A percentile compares a stretch with the other conserved stretches of the same genome.
Evolutionary conservation across 176 grass and related monocot genomes (phyloP).

Genomic region (Cocos nucifera): DNA sequence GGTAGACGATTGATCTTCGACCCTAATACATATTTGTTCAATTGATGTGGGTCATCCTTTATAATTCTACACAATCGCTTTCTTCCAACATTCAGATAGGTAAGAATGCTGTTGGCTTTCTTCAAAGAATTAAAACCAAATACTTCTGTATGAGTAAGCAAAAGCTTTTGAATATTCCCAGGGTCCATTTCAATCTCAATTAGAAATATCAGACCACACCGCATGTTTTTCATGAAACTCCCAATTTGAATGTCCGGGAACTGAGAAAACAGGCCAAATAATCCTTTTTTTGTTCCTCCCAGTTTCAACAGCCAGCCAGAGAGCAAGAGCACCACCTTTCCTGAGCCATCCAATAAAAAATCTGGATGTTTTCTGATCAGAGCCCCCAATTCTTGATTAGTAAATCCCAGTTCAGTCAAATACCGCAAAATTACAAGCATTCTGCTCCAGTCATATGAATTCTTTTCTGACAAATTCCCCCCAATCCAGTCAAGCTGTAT

Average conservation of each 20-base stretch:
- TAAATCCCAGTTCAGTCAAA: constrained; percentile 41
- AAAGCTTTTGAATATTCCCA: constrained; percentile 38
- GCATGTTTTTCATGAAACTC: constrained; percentile 34
- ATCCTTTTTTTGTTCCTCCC: constrained; percentile 30
- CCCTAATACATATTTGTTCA: constrained; percentile 41
- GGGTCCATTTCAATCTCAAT: constrained; percentile 16
- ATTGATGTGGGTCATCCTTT: constrained; percentile 34
- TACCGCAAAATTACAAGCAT: constrained; percentile 42
- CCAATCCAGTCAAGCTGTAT: constrained; percentile 47
- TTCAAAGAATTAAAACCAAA: constrained; percentile 38
- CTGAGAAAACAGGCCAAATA: constrained; percentile 37
- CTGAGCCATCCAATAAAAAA: constrained; percentile 56
- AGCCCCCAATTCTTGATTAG: constrained; percentile 28
- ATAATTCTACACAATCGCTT: constrained; percentile 38
- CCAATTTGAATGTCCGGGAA: constrained; percentile 35
- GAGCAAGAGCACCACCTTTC: constrained; percentile 28
- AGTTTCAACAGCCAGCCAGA: constrained; percentile 41
- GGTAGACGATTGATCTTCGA: constrained; percentile 31
- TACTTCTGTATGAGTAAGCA: constrained; percentile 29
- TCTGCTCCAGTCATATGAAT: constrained; percentile 42
- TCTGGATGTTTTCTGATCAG: constrained; percentile 44
- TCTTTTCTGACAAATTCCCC: constrained; percentile 21
- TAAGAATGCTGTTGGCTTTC: constrained; percentile 34
- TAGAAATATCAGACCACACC: constrained; percentile 28
- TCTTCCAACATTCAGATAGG: constrained; percentile 29